Percentiles rank a stretch among this genome's conserved stretches.
These are phyloP conservation scores for Hebeloma cylindrosporum DNA, from an alignment of 768 basidiomycete species.

Conservation along the genomic window DNA sequence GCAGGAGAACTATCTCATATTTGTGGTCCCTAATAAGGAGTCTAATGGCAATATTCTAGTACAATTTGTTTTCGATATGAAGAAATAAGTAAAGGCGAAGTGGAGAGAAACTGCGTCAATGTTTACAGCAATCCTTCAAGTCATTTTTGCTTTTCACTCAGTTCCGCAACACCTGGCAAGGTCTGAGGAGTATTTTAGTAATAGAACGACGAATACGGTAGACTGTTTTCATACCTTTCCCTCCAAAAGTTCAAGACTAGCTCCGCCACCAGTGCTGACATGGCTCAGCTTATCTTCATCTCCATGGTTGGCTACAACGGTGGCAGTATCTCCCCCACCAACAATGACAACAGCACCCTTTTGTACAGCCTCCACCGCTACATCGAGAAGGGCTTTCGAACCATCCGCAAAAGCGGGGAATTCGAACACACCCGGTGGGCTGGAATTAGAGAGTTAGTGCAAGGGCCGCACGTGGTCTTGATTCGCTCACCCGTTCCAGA, in stretches of 20 bases:
- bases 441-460: slow-evolving; percentile 27
- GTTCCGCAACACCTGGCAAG: slow-evolving; percentile 88
- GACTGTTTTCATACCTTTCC: slow-evolving; percentile 70
- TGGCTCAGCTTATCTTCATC: slow-evolving; percentile 91
- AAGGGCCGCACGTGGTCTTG: not conserved
- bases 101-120: too few species aligned
- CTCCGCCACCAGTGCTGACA: slow-evolving; percentile 94
- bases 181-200: slow-evolving; percentile 43
- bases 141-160: slow-evolving; percentile 67
- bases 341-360: slow-evolving; percentile 91
- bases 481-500: slow-evolving; percentile 86
- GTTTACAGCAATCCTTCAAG: slow-evolving; percentile 8
- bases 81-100: too few species aligned
- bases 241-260: slow-evolving; percentile 93
- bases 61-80: too few species aligned
- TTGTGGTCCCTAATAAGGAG: too few species aligned
- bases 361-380: slow-evolving; percentile 81
- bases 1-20: too few species aligned
- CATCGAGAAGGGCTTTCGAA: slow-evolving; percentile 81
- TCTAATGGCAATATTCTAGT: too few species aligned
- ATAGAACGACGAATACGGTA: not conserved
- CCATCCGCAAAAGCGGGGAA: slow-evolving; percentile 89
- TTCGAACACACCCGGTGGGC: slow-evolving; percentile 97
- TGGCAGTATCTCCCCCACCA: slow-evolving; percentile 96
- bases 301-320: slow-evolving; percentile 82